phyloP scores from a whole-genome alignment of 1,139 yeast species.

The Sugiyamaella japonica region DNA sequence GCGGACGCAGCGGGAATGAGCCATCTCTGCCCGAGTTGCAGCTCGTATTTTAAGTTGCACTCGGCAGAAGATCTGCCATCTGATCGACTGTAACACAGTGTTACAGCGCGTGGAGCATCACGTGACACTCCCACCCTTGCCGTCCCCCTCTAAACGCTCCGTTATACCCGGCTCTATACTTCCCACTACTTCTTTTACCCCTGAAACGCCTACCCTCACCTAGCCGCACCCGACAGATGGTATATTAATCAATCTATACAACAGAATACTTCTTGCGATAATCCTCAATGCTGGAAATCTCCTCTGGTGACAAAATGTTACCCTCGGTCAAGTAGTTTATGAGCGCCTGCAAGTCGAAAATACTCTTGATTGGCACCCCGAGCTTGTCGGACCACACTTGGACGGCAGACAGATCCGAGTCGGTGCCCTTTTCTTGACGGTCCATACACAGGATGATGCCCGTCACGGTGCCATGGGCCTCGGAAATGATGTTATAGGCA shows the following conservation, averaged over 20 bases:
- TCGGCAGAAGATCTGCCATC: too few relatives aligned
- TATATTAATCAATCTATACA: not conserved
- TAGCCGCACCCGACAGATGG: too few relatives aligned
- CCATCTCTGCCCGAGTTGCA: too few relatives aligned
- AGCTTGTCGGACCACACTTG: constrained; percentile 71
- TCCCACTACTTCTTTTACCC: too few relatives aligned
- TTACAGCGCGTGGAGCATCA: too few relatives aligned
- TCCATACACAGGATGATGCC: constrained; percentile 92
- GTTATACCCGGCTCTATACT: too few relatives aligned
- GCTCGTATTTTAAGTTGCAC: too few relatives aligned
- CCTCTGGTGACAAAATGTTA: constrained; percentile 45
- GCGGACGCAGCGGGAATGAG: too few relatives aligned
- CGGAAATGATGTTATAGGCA: constrained; percentile 76
- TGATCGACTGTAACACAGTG: too few relatives aligned
- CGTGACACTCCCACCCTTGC: too few relatives aligned
- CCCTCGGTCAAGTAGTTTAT: constrained; percentile 55
- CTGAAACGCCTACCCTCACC: too few relatives aligned
- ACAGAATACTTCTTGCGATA: constrained; percentile 39
- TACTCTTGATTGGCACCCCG: constrained; percentile 78
- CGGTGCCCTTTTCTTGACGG: constrained; percentile 85
- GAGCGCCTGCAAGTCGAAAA: constrained; percentile 75
- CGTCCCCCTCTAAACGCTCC: too few relatives aligned
- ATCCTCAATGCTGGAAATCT: constrained; percentile 38
- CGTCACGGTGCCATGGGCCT: constrained; percentile 69
- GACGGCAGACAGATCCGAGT: constrained; percentile 72